phyloP scores from a whole-genome alignment of 306 rosid genomes.

The Acacia melanoxylon region DNA sequence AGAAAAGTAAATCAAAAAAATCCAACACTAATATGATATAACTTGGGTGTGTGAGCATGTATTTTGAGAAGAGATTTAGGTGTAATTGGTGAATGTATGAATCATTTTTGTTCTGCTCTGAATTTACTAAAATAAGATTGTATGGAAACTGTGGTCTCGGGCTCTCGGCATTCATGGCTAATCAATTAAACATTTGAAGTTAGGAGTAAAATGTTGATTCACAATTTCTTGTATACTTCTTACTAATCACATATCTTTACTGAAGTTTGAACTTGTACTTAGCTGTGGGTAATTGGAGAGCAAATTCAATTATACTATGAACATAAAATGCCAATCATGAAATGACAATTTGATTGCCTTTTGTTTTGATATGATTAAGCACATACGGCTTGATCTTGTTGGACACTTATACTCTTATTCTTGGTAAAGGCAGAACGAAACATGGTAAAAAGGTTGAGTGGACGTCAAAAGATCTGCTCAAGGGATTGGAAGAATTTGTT shows the following conservation, averaged over 20 bases:
- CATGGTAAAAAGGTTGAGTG: conserved; percentile 93
- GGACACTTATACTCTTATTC: conserved; percentile 69
- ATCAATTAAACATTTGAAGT: not conserved
- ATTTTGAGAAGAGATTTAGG: not conserved
- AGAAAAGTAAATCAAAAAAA: not conserved
- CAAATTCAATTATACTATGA: not conserved
- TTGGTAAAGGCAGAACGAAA: conserved; percentile 99
- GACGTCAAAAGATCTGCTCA: conserved; percentile 89
- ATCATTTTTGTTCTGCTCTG: not conserved
- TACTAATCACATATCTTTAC: not conserved
- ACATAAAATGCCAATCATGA: not conserved
- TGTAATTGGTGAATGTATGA: not conserved
- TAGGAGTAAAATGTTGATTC: not conserved
- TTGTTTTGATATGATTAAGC: conserved; percentile 18
- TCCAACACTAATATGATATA: not conserved
- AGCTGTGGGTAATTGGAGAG: not conserved
- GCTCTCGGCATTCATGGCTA: not conserved
- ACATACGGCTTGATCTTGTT: conserved; percentile 22
- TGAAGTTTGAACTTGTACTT: conserved; percentile 18
- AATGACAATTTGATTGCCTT: not conserved
- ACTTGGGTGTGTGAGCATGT: not conserved
- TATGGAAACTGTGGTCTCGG: not conserved
- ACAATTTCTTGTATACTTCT: not conserved
- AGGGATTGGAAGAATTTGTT: conserved; percentile 86
- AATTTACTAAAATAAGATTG: not conserved